These are phyloP conservation scores for Quercus gilva DNA, from an alignment of 306 rosid species.

Conservation along the genomic window DNA sequence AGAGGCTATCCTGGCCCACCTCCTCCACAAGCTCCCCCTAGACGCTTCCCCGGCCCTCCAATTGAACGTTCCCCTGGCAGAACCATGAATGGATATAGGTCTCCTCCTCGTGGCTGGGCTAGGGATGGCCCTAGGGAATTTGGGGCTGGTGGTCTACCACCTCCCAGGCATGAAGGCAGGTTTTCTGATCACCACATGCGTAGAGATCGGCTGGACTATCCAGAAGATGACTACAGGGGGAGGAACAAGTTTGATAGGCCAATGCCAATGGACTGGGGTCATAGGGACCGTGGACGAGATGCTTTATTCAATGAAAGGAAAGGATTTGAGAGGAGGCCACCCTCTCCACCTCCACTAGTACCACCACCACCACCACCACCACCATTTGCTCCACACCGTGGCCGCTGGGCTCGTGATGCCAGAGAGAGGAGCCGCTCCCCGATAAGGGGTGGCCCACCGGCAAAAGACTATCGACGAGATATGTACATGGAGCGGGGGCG, in stretches of 20 bases:
- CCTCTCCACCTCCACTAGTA: constrained; percentile 57
- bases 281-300: constrained; percentile 72
- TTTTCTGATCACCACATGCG: constrained; percentile 56
- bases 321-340: constrained; percentile 73
- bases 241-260: constrained; percentile 78
- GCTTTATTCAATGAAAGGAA: constrained; percentile 58
- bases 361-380: constrained; percentile 41
- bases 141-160: constrained; percentile 60
- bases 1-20: constrained; percentile 66
- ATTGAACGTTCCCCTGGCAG: constrained; percentile 75
- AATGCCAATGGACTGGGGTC: constrained; percentile 61
- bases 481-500: constrained; percentile 42
- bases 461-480: constrained; percentile 63
- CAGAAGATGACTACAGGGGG: constrained; percentile 70
- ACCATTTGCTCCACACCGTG: constrained; percentile 46
- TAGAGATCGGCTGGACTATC: constrained; percentile 60
- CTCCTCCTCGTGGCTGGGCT: constrained; percentile 80
- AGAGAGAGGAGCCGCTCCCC: constrained; percentile 89
- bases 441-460: constrained; percentile 55
- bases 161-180: constrained; percentile 69
- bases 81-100: constrained; percentile 62
- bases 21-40: constrained; percentile 58
- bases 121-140: constrained; percentile 79
- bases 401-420: constrained; percentile 57
- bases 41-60: constrained; percentile 72